Percentiles rank a stretch among this genome's conserved stretches.
Conservation (phyloP, 441 rosid genomes). For the Adansonia madagascariensis region DNA sequence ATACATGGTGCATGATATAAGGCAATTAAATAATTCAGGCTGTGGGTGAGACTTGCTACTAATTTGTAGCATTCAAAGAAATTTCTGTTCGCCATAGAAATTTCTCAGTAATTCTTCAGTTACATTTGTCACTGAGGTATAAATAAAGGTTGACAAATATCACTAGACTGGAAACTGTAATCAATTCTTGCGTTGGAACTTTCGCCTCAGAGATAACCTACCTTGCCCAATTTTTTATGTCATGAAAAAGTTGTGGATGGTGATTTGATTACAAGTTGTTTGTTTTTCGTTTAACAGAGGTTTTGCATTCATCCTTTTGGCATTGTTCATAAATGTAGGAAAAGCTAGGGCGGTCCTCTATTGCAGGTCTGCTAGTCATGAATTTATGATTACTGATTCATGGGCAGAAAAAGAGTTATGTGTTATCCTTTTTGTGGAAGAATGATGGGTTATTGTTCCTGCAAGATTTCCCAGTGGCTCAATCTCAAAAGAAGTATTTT, state of each 20-base stretch:
- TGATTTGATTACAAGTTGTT: conserved; percentile 1
- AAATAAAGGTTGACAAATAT: background rate
- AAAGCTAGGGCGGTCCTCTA: background rate
- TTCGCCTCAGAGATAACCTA: background rate
- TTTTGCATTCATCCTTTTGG: conserved; percentile 19
- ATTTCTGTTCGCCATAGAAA: background rate
- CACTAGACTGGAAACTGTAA: background rate
- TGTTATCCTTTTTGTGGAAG: background rate
- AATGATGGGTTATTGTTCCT: conserved; percentile 1
- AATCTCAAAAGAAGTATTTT: background rate
- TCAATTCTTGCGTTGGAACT: no score
- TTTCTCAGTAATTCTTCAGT: background rate
- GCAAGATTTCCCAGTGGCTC: background rate
- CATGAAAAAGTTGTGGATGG: background rate
- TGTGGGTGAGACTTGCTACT: background rate
- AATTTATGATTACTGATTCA: conserved; percentile 6
- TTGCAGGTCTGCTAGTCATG: background rate
- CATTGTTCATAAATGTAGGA: conserved; percentile 19
- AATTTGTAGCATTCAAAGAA: conserved; percentile 4
- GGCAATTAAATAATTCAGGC: conserved; percentile 14
- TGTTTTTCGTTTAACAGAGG: background rate
- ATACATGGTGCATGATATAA: background rate
- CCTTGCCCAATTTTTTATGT: background rate
- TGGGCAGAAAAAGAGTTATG: background rate
- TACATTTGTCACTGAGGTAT: background rate